Percentiles rank a stretch among this genome's conserved stretches.
Conservation (phyloP, 2,329 filamentous ascomycete species). For the Alternaria atra region DNA sequence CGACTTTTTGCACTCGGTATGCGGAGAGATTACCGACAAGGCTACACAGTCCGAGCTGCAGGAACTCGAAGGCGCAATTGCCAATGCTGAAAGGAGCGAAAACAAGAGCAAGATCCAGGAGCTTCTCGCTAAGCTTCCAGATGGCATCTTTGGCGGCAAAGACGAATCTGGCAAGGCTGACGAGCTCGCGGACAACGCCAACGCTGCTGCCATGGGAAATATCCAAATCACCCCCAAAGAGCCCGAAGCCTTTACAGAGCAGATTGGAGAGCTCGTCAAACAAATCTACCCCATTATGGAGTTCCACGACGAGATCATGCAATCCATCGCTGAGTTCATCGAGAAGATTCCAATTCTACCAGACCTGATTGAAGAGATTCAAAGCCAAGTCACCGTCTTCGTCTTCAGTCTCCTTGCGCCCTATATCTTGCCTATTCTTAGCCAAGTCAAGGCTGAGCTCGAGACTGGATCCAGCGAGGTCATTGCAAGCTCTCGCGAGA, state of each 20-base stretch:
- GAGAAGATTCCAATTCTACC: slow-evolving; percentile 87
- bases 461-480: slow-evolving; percentile 86
- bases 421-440: slow-evolving; percentile 84
- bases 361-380: slow-evolving; percentile 83
- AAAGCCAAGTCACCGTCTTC: slow-evolving; percentile 87
- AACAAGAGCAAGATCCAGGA: slow-evolving; percentile 80
- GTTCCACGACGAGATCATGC: slow-evolving; percentile 89
- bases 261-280: slow-evolving; percentile 75
- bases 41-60: slow-evolving; percentile 90
- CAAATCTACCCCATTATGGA: slow-evolving; percentile 90
- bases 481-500: slow-evolving; percentile 81
- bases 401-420: slow-evolving; percentile 92
- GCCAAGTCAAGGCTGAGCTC: slow-evolving; percentile 86
- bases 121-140: slow-evolving; percentile 82
- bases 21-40: slow-evolving; percentile 83
- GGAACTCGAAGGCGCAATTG: slow-evolving; percentile 83
- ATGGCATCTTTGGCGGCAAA: slow-evolving; percentile 78
- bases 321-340: slow-evolving; percentile 77
- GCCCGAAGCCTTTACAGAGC: slow-evolving; percentile 83
- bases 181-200: slow-evolving; percentile 79
- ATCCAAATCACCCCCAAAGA: slow-evolving; percentile 77
- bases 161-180: slow-evolving; percentile 79
- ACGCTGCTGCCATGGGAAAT: slow-evolving; percentile 77
- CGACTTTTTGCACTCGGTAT: slow-evolving; percentile 91
- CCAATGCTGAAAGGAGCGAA: slow-evolving; percentile 67